Percentiles rank a stretch among this genome's conserved stretches.
These are phyloP conservation scores for Thalassiosira exigua DNA, from an alignment of 352 stramenopile genomes.

Conservation along the genomic window DNA sequence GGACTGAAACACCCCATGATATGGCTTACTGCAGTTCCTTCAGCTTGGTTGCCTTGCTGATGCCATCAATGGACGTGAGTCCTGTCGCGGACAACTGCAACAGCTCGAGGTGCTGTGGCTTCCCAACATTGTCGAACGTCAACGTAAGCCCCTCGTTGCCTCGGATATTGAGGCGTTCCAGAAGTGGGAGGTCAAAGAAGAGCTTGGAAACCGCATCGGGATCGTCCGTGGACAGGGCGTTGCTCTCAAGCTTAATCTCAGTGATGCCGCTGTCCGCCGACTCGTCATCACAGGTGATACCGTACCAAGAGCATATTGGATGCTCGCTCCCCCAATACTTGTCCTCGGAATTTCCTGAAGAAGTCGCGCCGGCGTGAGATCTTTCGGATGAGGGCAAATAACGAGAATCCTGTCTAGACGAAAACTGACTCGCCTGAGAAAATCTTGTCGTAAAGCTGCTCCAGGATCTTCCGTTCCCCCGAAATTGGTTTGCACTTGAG, in stretches of 20 bases:
- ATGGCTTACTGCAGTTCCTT: constrained; percentile 60
- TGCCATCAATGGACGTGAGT: constrained; percentile 52
- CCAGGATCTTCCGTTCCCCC: constrained; percentile 52
- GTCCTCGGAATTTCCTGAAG: constrained; percentile 45
- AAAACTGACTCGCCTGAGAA: constrained; percentile 44
- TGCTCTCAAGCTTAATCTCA: constrained; percentile 62
- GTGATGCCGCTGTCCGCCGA: constrained; percentile 45
- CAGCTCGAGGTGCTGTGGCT: constrained; percentile 40
- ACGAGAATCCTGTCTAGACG: no score
- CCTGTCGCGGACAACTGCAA: constrained; percentile 62
- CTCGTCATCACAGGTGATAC: constrained; percentile 73
- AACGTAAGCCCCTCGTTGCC: constrained; percentile 57
- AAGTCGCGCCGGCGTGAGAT: constrained; percentile 49
- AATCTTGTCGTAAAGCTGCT: constrained; percentile 48
- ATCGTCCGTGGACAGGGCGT: constrained; percentile 45
- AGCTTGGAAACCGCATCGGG: constrained; percentile 51
- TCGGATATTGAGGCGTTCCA: constrained; percentile 55
- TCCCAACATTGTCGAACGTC: constrained; percentile 52
- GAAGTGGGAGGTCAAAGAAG: constrained; percentile 55
- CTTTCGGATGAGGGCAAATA: no score
- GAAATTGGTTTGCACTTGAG: constrained; percentile 51
- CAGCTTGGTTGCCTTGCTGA: constrained; percentile 56
- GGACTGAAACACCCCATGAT: no score
- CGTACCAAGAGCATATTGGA: constrained; percentile 76
- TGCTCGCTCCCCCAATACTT: constrained; percentile 48